phyloP scores from a whole-genome alignment of 768 basidiomycete species.

The Lactifluus pinguis region DNA sequence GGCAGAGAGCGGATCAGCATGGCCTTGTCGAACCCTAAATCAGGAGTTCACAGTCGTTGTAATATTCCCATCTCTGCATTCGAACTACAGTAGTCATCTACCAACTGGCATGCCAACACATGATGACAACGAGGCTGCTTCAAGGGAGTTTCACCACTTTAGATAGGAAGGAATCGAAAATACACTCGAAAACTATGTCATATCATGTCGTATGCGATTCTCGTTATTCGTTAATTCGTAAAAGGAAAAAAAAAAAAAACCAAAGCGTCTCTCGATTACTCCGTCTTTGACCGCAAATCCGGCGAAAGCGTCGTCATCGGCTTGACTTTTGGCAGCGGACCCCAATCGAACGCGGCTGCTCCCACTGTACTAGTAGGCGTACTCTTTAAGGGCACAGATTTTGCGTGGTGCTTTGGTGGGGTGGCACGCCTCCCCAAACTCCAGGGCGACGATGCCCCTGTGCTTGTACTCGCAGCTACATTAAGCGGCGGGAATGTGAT shows the following conservation, averaged over 20 bases:
- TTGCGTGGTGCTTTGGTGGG: constrained; percentile 28
- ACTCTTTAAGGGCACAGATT: constrained; percentile 28
- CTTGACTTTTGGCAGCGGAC: constrained; percentile 38
- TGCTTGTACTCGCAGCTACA: neutral
- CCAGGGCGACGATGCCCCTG: constrained; percentile 10
- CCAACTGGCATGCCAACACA: no score
- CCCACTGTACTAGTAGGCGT: neutral
- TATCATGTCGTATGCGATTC: neutral
- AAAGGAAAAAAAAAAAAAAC: neutral
- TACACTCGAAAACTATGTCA: neutral
- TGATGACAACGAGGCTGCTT: neutral
- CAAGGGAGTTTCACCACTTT: neutral
- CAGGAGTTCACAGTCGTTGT: no score
- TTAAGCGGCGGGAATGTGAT: constrained; percentile 5
- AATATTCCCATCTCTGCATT: no score
- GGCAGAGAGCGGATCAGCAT: no score
- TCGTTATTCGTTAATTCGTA: neutral
- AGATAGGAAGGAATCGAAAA: neutral
- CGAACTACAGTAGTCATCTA: no score
- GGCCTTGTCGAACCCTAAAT: no score
- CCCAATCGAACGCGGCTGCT: constrained; percentile 43
- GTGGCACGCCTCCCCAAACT: neutral
- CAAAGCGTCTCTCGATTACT: neutral
- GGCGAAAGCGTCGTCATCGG: constrained; percentile 16
- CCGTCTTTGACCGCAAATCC: constrained; percentile 15